Conservation (phyloP, 108 stramenopile genomes). For the Schizochytrium sp. region DNA sequence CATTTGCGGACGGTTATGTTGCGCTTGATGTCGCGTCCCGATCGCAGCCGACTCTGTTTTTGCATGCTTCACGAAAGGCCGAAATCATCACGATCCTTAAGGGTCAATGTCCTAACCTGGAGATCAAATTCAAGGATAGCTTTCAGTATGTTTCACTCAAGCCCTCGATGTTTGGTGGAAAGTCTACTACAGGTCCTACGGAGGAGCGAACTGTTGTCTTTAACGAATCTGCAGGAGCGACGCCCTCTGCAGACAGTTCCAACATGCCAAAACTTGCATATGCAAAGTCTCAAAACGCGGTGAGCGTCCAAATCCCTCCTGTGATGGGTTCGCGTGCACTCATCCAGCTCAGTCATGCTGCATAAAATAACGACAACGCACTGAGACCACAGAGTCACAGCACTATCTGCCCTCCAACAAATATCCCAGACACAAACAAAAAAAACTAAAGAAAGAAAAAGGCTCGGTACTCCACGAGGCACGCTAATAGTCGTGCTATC, state of each 20-base stretch:
- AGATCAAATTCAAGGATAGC: background rate
- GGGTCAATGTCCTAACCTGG: constrained; percentile 9
- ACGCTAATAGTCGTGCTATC: constrained; percentile 7
- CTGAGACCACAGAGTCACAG: constrained; percentile 14
- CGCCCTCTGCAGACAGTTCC: background rate
- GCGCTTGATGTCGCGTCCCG: constrained; percentile 35
- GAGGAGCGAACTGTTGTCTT: constrained; percentile 40
- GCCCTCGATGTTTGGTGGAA: constrained; percentile 43
- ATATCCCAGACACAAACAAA: constrained; percentile 50
- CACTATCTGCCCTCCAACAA: background rate
- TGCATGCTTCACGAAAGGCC: constrained; percentile 44
- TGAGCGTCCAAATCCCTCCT: constrained; percentile 18
- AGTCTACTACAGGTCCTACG: constrained; percentile 17
- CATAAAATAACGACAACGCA: background rate
- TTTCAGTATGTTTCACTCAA: constrained; percentile 55
- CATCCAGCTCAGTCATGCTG: constrained; percentile 30
- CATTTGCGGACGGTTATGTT: constrained; percentile 45
- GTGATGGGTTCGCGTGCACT: constrained; percentile 31
- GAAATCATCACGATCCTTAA: constrained; percentile 57
- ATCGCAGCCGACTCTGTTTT: background rate
- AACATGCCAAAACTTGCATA: background rate
- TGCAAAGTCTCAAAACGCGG: background rate
- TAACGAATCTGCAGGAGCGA: background rate
- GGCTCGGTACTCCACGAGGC: background rate
- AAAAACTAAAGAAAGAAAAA: constrained; percentile 49